Evolutionary conservation across 1,139 yeast species (phyloP).

Genomic region (Taphrina betulina): DNA sequence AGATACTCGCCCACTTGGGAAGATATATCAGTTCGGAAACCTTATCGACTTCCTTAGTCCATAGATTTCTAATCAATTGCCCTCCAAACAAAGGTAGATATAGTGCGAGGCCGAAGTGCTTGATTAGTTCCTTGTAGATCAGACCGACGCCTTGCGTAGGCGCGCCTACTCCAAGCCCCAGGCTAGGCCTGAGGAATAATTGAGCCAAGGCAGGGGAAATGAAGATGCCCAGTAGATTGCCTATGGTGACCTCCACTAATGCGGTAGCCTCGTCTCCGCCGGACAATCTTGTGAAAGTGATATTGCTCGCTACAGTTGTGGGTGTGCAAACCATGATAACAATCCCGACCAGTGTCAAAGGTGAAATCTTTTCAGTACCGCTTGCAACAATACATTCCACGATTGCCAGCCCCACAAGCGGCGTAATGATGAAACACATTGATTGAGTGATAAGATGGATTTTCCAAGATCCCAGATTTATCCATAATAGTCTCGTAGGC

Average conservation of each 20-base stretch:
- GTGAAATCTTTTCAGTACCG: slow-evolving; percentile 57
- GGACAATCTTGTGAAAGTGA: slow-evolving; percentile 83
- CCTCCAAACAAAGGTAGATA: slow-evolving; percentile 88
- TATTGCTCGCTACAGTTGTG: slow-evolving; percentile 86
- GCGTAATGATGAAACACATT: slow-evolving; percentile 70
- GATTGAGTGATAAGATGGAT: slow-evolving; percentile 72
- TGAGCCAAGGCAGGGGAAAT: slow-evolving; percentile 81
- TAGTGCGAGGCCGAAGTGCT: slow-evolving; percentile 78
- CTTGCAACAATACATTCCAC: slow-evolving; percentile 65
- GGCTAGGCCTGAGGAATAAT: slow-evolving; percentile 55
- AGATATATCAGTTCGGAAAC: slow-evolving; percentile 50
- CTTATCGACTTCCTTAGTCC: slow-evolving; percentile 59
- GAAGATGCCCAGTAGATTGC: slow-evolving; percentile 80
- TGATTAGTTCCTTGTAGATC: slow-evolving; percentile 75
- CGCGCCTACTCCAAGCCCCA: slow-evolving; percentile 75
- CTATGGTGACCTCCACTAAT: slow-evolving; percentile 78
- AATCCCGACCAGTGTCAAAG: slow-evolving; percentile 75
- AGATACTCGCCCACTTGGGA: slow-evolving; percentile 60
- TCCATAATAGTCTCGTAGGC: slow-evolving; percentile 59
- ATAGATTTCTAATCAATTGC: slow-evolving; percentile 69
- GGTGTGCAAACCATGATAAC: slow-evolving; percentile 84
- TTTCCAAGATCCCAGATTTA: slow-evolving; percentile 70
- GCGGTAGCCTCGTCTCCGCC: slow-evolving; percentile 78
- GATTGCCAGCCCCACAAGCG: slow-evolving; percentile 72
- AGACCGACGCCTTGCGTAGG: slow-evolving; percentile 58